Percentiles rank a stretch among this genome's conserved stretches.
Conservation (phyloP, 768 basidiomycete species). For the Cystobasidium onofrii region DNA sequence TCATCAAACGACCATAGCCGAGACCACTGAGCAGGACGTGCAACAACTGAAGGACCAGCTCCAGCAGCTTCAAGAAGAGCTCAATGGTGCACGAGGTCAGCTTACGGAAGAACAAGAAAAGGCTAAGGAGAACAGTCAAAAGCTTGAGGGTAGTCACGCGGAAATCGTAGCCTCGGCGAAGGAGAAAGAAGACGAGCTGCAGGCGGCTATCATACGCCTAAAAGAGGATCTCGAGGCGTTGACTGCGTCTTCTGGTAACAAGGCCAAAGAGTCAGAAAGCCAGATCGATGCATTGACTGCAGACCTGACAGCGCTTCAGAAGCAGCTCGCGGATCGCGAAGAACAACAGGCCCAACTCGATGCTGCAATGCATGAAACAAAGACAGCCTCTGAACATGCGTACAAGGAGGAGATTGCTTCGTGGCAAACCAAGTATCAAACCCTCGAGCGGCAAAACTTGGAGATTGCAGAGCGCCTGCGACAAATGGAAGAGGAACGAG, state of each 20-base stretch:
- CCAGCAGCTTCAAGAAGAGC: background rate
- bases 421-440: background rate
- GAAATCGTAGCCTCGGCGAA: background rate
- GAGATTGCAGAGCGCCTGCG: background rate
- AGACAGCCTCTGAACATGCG: background rate
- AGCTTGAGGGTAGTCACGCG: background rate
- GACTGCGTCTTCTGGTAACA: background rate
- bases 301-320: background rate
- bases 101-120: background rate
- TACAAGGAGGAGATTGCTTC: background rate
- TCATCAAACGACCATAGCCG: background rate
- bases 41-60: background rate
- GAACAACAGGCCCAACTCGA: background rate
- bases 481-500: background rate
- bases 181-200: background rate
- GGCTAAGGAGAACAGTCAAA: background rate
- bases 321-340: background rate
- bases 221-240: background rate
- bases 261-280: background rate
- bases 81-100: background rate
- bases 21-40: background rate
- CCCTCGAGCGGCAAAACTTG: background rate
- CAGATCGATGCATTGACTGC: background rate
- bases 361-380: background rate
- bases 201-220: background rate